Evolutionary conservation across 2,329 filamentous ascomycete genomes (phyloP).

Genomic region (Sclerotinia trifoliorum): DNA sequence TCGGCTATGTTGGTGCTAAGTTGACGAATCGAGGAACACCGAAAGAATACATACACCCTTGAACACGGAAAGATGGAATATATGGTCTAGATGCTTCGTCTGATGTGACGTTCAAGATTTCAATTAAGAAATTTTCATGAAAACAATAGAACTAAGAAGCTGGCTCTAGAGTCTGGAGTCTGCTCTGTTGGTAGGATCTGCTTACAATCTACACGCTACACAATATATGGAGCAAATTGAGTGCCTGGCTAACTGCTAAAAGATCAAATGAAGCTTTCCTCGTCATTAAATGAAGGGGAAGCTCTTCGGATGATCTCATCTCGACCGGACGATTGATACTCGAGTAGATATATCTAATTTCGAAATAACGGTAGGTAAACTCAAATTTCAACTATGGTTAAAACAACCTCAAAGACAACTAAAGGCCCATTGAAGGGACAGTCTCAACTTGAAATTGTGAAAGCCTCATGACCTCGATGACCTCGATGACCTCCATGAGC

Average conservation of each 20-base stretch:
- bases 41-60: neutral
- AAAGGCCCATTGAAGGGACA: neutral
- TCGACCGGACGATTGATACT: neutral
- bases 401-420: neutral
- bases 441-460: neutral
- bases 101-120: neutral
- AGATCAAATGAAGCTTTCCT: neutral
- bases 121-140: neutral
- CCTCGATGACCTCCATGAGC: conserved; percentile 2
- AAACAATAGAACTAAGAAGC: neutral
- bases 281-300: neutral
- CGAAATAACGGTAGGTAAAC: neutral
- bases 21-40: conserved; percentile 9
- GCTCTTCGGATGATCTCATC: neutral
- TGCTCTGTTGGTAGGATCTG: conserved; percentile 1
- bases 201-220: neutral
- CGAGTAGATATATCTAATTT: neutral
- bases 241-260: neutral
- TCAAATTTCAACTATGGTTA: neutral
- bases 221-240: neutral
- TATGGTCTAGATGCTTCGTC: neutral
- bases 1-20: conserved; percentile 8
- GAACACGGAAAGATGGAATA: neutral
- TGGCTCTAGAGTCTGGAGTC: too few relatives aligned
- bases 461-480: conserved; percentile 6